A percentile compares a stretch with the other conserved stretches of the same genome.
These are phyloP conservation scores for Metschnikowia continentalis DNA, from an alignment of 805 yeast species.

Conservation along the genomic window DNA sequence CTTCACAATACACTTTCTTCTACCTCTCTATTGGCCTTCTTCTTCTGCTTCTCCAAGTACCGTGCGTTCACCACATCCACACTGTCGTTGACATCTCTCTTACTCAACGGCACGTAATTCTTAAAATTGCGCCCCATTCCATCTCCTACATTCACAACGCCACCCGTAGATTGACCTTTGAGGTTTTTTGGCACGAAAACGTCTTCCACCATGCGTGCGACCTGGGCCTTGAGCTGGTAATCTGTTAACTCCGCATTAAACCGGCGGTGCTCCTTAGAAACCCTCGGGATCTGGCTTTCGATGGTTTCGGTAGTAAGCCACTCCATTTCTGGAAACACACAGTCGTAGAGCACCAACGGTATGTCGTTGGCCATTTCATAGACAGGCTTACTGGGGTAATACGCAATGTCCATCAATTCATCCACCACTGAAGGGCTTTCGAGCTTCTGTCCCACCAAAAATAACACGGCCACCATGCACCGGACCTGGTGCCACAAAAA, in stretches of 20 bases:
- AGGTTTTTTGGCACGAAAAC: constrained; percentile 12
- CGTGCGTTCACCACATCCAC: constrained; percentile 68
- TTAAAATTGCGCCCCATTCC: constrained; percentile 64
- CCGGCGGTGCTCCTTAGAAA: constrained; percentile 38
- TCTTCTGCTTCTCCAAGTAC: constrained; percentile 44
- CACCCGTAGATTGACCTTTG: constrained; percentile 14
- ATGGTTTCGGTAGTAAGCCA: constrained; percentile 47
- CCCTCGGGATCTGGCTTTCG: constrained; percentile 24
- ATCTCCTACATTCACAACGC: constrained; percentile 63
- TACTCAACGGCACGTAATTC: constrained; percentile 52
- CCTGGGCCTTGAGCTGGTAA: constrained; percentile 50
- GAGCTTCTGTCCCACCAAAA: constrained; percentile 72
- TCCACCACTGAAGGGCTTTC: constrained; percentile 59
- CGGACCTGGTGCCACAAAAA: constrained; percentile 98
- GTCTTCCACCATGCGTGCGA: constrained; percentile 48
- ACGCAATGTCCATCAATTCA: constrained; percentile 54
- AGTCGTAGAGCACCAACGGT: constrained; percentile 83
- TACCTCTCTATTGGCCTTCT: constrained; percentile 3
- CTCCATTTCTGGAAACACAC: constrained; percentile 65
- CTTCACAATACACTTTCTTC: no score
- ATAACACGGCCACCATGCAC: constrained; percentile 83
- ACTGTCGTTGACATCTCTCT: constrained; percentile 57
- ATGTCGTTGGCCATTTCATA: constrained; percentile 88
- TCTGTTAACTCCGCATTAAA: constrained; percentile 54
- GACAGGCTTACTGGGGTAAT: constrained; percentile 63